Base-by-base conservation (phyloP, 176 grass and related monocot genomes). In the Thalia dealbata region DNA sequence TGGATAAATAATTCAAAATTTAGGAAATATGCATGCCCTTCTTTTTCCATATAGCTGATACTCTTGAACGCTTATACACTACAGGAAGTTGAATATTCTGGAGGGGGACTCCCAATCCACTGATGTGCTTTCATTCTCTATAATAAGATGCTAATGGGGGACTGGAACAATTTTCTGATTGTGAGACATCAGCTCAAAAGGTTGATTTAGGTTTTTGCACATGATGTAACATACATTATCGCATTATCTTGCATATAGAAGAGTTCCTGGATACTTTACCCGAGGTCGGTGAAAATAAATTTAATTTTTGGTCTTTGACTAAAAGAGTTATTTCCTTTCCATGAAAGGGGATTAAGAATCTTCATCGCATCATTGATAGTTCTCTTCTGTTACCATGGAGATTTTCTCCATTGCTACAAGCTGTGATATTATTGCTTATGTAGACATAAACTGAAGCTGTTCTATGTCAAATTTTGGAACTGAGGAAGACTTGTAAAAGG, bases 71-170 rank as follows among this genome's bases (percentile, higher is more conserved):
- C 27, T 56, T 23, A 32, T 44, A 43, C 43, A 41, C 59, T 84
- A 41, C 87, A 96, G 93, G 93, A 96, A 78, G 93, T 96, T 74
- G 93, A 96, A 72, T 96, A 88, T 81, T 72, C 93, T 63, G 84
- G 93, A 29, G 93, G 93, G 61, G 85, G 89, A 16, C 32, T 89
- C 75, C 78, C 68, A 22, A 77, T 92, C 32, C 68, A 41, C 35
- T 88, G 67, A 86, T 46, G 41, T 0, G 45, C 46, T 51, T 66
- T 71, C 22, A 32, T 35, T 32, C 19, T 58, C 22, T 58, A 58
- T 7, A 5, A 58, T 58, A 19, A 6, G 54, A n/a, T 58, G 18
- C 54, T n/a, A 58, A 58, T 58, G 15, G 19, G 54, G 54, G 6
- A 58, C 18, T n/a, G 21, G 21, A 19, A n/a, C 21, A 58, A 9